A percentile compares a stretch with the other conserved stretches of the same genome.
These are phyloP conservation scores for Cardamine chenopodiifolia DNA, from an alignment of 345 rosid species.

Conservation along the genomic window DNA sequence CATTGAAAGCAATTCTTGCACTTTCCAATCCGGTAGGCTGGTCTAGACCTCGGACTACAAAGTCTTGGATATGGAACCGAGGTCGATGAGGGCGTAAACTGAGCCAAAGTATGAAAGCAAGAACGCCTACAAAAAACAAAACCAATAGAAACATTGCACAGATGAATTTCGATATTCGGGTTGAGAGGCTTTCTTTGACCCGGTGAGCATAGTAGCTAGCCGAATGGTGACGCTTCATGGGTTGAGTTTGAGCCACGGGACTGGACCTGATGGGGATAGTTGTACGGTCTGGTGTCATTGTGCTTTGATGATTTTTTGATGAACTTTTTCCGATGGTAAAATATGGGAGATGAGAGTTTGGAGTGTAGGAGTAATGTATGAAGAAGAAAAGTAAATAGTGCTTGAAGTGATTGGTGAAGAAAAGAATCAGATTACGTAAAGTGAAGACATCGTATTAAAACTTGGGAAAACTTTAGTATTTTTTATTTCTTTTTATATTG, in stretches of 20 bases:
- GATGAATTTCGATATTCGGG: conserved; percentile 60
- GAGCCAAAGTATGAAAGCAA: conserved; percentile 71
- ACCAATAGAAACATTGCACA: conserved; percentile 59
- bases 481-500: background rate
- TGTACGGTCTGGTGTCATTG: conserved; percentile 33
- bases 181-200: conserved; percentile 68
- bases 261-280: conserved; percentile 37
- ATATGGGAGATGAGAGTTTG: conserved; percentile 21
- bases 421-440: conserved; percentile 53
- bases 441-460: conserved; percentile 17
- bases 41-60: conserved; percentile 57
- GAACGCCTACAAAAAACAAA: conserved; percentile 53
- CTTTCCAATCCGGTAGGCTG: conserved; percentile 62
- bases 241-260: conserved; percentile 10
- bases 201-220: conserved; percentile 63
- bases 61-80: conserved; percentile 55
- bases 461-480: background rate
- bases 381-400: conserved; percentile 34
- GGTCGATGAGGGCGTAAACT: conserved; percentile 92
- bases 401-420: conserved; percentile 47
- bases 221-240: conserved; percentile 48
- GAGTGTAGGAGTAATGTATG: conserved; percentile 27
- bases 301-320: background rate
- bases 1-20: conserved; percentile 60
- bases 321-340: background rate